phyloP scores from a whole-genome alignment of 192 early-diverging fungal genomes.

The Coemansia sp. region DNA sequence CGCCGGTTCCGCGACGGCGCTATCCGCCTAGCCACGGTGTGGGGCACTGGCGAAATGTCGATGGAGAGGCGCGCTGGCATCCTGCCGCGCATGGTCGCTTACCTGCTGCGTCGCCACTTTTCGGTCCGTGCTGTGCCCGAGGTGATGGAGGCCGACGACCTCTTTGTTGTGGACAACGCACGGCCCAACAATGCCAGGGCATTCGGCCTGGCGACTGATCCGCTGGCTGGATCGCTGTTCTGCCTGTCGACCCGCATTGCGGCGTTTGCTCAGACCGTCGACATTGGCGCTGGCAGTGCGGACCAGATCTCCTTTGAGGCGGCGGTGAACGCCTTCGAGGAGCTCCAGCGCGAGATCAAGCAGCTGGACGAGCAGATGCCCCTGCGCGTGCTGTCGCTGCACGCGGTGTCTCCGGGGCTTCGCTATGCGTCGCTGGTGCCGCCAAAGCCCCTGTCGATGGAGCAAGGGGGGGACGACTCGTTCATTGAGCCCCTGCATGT shows the following conservation, averaged over 20 bases:
- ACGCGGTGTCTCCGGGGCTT: conserved; percentile 50
- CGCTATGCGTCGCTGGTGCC: conserved; percentile 60
- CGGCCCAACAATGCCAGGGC: conserved; percentile 5
- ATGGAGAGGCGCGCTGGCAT: conserved; percentile 68
- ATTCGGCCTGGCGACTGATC: background rate
- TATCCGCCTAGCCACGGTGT: conserved; percentile 88
- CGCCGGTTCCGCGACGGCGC: conserved; percentile 93
- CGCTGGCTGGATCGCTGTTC: conserved; percentile 12
- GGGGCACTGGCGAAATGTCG: conserved; percentile 56
- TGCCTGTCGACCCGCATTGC: conserved; percentile 11
- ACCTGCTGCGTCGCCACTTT: conserved; percentile 77
- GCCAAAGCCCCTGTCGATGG: conserved; percentile 35
- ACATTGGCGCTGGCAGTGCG: conserved; percentile 7
- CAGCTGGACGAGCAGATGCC: conserved; percentile 42
- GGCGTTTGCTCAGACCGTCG: conserved; percentile 23
- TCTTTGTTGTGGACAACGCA: conserved; percentile 10
- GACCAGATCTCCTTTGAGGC: conserved; percentile 30
- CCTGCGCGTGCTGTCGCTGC: conserved; percentile 41
- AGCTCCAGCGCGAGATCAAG: conserved; percentile 29
- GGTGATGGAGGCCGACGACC: conserved; percentile 19
- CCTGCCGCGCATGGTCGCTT: conserved; percentile 74
- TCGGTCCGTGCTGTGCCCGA: conserved; percentile 36
- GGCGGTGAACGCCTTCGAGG: conserved; percentile 24
- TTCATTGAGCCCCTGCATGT: conserved; percentile 75
- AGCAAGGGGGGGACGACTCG: conserved; percentile 46